Conservation (phyloP, 768 basidiomycete genomes). For the Gloeophyllum trabeum region DNA sequence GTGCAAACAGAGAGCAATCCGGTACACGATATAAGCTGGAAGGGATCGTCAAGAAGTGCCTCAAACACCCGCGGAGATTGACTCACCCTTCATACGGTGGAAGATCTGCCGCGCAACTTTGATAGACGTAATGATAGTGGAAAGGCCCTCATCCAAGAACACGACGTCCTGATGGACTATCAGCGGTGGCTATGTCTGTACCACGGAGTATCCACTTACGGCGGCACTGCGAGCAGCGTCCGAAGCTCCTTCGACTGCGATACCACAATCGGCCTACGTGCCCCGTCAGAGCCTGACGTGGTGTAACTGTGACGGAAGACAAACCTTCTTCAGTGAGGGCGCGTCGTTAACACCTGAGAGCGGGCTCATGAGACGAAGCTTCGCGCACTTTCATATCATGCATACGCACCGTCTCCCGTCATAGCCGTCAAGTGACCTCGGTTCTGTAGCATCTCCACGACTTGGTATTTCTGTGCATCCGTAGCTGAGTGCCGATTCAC, state of each 20-base stretch:
- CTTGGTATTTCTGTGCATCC: conserved; percentile 13
- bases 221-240: conserved; percentile 29
- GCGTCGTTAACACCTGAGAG: conserved; percentile 16
- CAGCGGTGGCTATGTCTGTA: background rate
- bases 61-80: conserved; percentile 10
- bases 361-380: background rate
- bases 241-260: conserved; percentile 30
- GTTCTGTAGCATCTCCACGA: conserved; percentile 27
- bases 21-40: conserved; percentile 35
- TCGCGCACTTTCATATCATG: no score
- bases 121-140: conserved; percentile 30
- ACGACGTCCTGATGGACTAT: conserved; percentile 23
- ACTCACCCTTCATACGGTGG: conserved; percentile 32
- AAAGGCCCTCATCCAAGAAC: conserved; percentile 35
- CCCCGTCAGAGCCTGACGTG: conserved; percentile 1
- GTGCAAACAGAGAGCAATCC: conserved; percentile 37
- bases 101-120: conserved; percentile 39
- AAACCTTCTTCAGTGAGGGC: conserved; percentile 20
- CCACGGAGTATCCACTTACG: conserved; percentile 4
- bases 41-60: conserved; percentile 7
- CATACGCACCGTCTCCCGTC: conserved; percentile 25
- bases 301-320: conserved; percentile 6
- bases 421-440: conserved; percentile 30
- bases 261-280: conserved; percentile 20
- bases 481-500: background rate